phyloP scores from a whole-genome alignment of 2,329 filamentous ascomycete species.

The Diaporthe vaccinii region DNA sequence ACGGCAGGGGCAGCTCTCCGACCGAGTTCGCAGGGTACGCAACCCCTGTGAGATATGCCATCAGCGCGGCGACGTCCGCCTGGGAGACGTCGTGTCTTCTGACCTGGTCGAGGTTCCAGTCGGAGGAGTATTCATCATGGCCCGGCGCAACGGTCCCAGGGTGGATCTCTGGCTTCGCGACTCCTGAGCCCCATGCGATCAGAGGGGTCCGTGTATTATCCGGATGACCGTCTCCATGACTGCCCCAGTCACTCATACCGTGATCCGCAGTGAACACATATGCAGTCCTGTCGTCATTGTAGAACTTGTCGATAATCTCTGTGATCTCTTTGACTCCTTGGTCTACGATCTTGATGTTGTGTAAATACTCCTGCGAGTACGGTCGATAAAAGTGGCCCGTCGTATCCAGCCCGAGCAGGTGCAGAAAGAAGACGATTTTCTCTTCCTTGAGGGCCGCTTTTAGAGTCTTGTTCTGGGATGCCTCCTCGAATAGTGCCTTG shows the following conservation, averaged over 20 bases:
- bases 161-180: conserved; percentile 78
- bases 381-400: conserved; percentile 88
- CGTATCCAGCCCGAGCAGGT: conserved; percentile 92
- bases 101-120: conserved; percentile 87
- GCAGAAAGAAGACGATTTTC: conserved; percentile 94
- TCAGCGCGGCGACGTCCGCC: conserved; percentile 93
- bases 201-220: conserved; percentile 96
- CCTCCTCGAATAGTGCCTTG: conserved; percentile 85
- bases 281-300: conserved; percentile 85
- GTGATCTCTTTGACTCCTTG: conserved; percentile 88
- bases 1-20: conserved; percentile 89
- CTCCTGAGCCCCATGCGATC: conserved; percentile 92
- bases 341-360: conserved; percentile 96
- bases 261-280: conserved; percentile 98
- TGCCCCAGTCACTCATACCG: conserved; percentile 99
- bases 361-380: conserved; percentile 94
- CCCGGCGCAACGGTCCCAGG: conserved; percentile 74
- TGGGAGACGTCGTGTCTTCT: conserved; percentile 92
- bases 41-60: conserved; percentile 90
- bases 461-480: conserved; percentile 82
- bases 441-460: conserved; percentile 81
- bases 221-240: conserved; percentile 96
- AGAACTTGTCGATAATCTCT: conserved; percentile 86
- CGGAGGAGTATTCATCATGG: conserved; percentile 91
- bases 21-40: conserved; percentile 98